Evolutionary conservation across 2,329 filamentous ascomycete species (phyloP).

Genomic region (Exutisphaerella laricina): DNA sequence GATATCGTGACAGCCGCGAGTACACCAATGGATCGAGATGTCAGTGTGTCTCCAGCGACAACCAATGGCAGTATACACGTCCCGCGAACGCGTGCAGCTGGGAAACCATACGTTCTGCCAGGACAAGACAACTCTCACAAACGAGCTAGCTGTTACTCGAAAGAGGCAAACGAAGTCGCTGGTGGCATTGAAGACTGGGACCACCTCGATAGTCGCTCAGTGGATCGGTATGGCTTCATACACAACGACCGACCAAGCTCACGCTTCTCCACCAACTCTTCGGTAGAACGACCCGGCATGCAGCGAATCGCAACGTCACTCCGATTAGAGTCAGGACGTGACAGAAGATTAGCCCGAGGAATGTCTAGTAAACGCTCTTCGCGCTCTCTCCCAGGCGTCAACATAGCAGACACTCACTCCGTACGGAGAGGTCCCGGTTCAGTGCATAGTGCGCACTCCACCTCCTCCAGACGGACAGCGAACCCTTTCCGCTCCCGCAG

Average conservation of each 20-base stretch:
- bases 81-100: constrained; percentile 2
- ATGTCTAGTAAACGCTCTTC: constrained; percentile 44
- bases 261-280: constrained; percentile 22
- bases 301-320: constrained; percentile 58
- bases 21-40: constrained; percentile 10
- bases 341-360: constrained; percentile 48
- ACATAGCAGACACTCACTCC: constrained; percentile 25
- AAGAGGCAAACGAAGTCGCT: constrained; percentile 53
- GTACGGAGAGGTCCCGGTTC: constrained; percentile 34
- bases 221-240: constrained; percentile 64
- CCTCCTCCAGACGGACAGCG: constrained; percentile 29
- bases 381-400: constrained; percentile 30
- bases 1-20: constrained; percentile 6
- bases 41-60: constrained; percentile 9
- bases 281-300: constrained; percentile 32
- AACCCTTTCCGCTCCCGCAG: constrained; percentile 47
- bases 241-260: constrained; percentile 38
- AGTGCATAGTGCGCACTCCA: constrained; percentile 38
- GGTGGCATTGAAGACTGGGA: constrained; percentile 63
- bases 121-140: constrained; percentile 5
- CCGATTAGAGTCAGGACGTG: constrained; percentile 50
- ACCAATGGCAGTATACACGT: constrained; percentile 5
- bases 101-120: background rate
- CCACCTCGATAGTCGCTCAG: constrained; percentile 53
- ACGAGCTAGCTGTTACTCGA: constrained; percentile 22